Percentiles rank a stretch among this genome's conserved stretches.
phyloP scores from a whole-genome alignment of 2,329 filamentous ascomycete species.

The Tolypocladium endophyticum region DNA sequence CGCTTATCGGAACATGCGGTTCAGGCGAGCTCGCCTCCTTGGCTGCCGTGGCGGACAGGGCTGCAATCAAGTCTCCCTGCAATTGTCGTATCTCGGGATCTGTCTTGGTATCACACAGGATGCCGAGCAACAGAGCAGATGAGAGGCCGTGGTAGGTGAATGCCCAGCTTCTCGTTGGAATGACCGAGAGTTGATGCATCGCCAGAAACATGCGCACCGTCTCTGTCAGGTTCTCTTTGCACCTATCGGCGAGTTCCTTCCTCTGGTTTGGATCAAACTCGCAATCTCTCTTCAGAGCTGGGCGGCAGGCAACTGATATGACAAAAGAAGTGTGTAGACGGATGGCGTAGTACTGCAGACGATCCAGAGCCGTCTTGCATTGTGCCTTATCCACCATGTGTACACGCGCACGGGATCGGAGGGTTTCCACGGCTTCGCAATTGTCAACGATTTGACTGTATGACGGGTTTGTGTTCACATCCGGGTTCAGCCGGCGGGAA shows the following conservation, averaged over 20 bases:
- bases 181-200: conserved; percentile 58
- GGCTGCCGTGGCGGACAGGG: conserved; percentile 52
- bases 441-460: conserved; percentile 48
- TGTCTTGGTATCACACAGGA: conserved; percentile 51
- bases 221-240: conserved; percentile 52
- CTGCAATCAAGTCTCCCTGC: conserved; percentile 53
- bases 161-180: conserved; percentile 56
- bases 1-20: conserved; percentile 41
- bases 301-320: conserved; percentile 54
- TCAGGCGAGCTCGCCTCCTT: conserved; percentile 48
- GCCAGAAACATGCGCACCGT: conserved; percentile 59
- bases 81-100: conserved; percentile 53
- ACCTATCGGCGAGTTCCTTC: conserved; percentile 42
- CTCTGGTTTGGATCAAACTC: conserved; percentile 42
- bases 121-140: conserved; percentile 53
- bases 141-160: conserved; percentile 59
- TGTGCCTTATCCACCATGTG: conserved; percentile 49
- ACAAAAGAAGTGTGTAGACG: conserved; percentile 56
- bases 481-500: conserved; percentile 45
- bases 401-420: conserved; percentile 35
- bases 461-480: conserved; percentile 35
- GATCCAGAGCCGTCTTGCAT: conserved; percentile 54
- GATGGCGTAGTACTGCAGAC: conserved; percentile 53
- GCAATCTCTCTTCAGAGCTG: conserved; percentile 46
- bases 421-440: conserved; percentile 42